Conservation (phyloP, 371 early-diverging fungal species). For the Rhizopus microsporus region DNA sequence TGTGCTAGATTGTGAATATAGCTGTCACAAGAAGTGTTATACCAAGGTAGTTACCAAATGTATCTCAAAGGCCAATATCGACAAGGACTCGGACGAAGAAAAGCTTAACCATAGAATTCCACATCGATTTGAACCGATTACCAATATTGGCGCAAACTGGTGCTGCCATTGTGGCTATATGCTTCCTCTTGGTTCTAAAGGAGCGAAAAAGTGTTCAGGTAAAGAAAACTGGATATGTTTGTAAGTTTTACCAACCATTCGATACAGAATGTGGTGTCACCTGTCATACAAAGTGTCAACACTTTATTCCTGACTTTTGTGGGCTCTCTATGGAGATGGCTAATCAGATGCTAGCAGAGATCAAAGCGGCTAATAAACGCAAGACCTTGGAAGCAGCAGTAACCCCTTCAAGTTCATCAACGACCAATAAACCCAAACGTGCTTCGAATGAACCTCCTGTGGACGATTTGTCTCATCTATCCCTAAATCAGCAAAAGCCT, state of each 20-base stretch:
- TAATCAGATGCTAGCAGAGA: slow-evolving; percentile 77
- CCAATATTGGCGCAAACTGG: slow-evolving; percentile 86
- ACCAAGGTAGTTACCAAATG: slow-evolving; percentile 89
- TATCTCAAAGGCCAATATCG: slow-evolving; percentile 69
- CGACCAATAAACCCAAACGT: slow-evolving; percentile 17
- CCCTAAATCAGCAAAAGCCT: slow-evolving; percentile 24
- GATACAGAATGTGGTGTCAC: slow-evolving; percentile 76
- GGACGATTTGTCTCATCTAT: slow-evolving; percentile 13
- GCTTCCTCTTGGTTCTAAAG: slow-evolving; percentile 82
- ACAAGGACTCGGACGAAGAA: slow-evolving; percentile 66
- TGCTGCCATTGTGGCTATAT: slow-evolving; percentile 98
- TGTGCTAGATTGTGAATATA: slow-evolving; percentile 84
- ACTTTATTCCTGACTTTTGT: slow-evolving; percentile 92
- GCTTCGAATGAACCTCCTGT: not conserved
- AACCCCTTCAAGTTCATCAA: slow-evolving; percentile 15
- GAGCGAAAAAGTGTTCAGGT: slow-evolving; percentile 66
- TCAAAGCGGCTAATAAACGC: slow-evolving; percentile 63
- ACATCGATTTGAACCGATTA: slow-evolving; percentile 88
- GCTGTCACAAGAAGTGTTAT: slow-evolving; percentile 93
- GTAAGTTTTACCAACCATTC: not conserved
- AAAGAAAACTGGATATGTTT: slow-evolving; percentile 4
- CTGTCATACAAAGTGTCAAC: slow-evolving; percentile 89
- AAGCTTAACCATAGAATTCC: slow-evolving; percentile 89
- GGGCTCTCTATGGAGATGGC: slow-evolving; percentile 89
- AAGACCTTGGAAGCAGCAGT: slow-evolving; percentile 27